Evolutionary conservation across 352 stramenopile genomes (phyloP).

Genomic region (Thraustochytrium sp.): DNA sequence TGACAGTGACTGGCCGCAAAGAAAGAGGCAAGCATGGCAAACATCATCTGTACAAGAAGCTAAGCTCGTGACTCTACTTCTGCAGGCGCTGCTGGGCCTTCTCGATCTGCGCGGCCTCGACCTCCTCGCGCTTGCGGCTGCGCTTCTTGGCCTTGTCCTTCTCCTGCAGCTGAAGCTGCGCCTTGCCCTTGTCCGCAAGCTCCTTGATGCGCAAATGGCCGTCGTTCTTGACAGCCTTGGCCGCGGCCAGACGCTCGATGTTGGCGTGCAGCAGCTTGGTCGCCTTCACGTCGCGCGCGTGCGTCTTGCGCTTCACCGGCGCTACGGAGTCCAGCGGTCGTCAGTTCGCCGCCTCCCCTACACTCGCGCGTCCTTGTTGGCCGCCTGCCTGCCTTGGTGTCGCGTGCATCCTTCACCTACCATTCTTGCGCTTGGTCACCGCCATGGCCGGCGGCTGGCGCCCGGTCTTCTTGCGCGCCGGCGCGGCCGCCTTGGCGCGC

Average conservation of each 20-base stretch:
- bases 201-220: slow-evolving; percentile 6
- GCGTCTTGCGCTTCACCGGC: slow-evolving; percentile 30
- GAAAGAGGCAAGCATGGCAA: no score
- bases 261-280: slow-evolving; percentile 5
- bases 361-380: neutral
- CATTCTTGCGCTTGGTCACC: slow-evolving; percentile 4
- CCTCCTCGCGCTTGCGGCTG: neutral
- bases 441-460: neutral
- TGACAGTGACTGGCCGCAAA: no score
- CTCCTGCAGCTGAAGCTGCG: slow-evolving; percentile 25
- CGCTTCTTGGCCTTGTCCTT: slow-evolving; percentile 12
- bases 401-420: no score
- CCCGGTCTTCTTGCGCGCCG: neutral
- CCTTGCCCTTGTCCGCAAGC: slow-evolving; percentile 5
- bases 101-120: slow-evolving; percentile 7
- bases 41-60: no score
- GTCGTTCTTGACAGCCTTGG: slow-evolving; percentile 31
- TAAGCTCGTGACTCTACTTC: no score
- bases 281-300: neutral
- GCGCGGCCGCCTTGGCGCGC: neutral
- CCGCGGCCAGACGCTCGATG: slow-evolving; percentile 25
- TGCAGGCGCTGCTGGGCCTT: slow-evolving; percentile 17
- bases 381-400: no score
- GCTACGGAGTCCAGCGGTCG: neutral
- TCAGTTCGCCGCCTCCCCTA: neutral